A percentile compares a stretch with the other conserved stretches of the same genome.
Evolutionary conservation across 352 stramenopile genomes (phyloP).

Genomic region (Thalassiosira hispida): DNA sequence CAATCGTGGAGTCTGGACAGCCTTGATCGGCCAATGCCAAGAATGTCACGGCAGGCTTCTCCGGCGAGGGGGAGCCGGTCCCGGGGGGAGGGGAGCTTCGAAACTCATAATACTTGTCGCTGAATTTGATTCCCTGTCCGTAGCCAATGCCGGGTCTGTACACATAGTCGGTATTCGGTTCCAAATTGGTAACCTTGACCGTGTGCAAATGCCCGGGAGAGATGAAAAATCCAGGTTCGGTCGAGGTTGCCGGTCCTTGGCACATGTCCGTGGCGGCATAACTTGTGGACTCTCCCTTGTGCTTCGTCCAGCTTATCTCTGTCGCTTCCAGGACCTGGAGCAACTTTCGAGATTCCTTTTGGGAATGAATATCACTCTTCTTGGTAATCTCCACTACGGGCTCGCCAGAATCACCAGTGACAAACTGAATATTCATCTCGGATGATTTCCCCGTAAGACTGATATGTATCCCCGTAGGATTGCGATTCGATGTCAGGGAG

Average conservation of each 20-base stretch:
- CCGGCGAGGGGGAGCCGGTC: slow-evolving; percentile 5
- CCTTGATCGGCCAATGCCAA: slow-evolving; percentile 87
- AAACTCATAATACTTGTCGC: slow-evolving; percentile 46
- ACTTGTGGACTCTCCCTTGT: slow-evolving; percentile 49
- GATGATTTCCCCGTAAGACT: slow-evolving; percentile 29
- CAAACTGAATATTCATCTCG: slow-evolving; percentile 62
- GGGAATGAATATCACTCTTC: neutral
- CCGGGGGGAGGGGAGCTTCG: slow-evolving; percentile 18
- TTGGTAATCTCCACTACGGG: slow-evolving; percentile 30
- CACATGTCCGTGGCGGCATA: slow-evolving; percentile 81
- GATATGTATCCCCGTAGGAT: slow-evolving; percentile 61
- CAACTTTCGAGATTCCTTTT: neutral
- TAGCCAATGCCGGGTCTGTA: slow-evolving; percentile 67
- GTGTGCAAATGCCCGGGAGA: slow-evolving; percentile 69
- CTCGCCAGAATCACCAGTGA: slow-evolving; percentile 36
- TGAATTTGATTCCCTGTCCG: slow-evolving; percentile 60
- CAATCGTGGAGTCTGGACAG: slow-evolving; percentile 20
- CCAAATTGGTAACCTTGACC: slow-evolving; percentile 58
- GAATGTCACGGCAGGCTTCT: slow-evolving; percentile 68
- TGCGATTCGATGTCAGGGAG: slow-evolving; percentile 1
- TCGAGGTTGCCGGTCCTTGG: slow-evolving; percentile 65
- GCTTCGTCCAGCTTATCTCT: slow-evolving; percentile 13
- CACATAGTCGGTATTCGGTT: slow-evolving; percentile 58
- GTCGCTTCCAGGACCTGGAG: neutral
- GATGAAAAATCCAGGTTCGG: slow-evolving; percentile 59